These are phyloP conservation scores for Hypoxylon sp. DNA, from an alignment of 2,329 filamentous ascomycete genomes.

Conservation along the genomic window DNA sequence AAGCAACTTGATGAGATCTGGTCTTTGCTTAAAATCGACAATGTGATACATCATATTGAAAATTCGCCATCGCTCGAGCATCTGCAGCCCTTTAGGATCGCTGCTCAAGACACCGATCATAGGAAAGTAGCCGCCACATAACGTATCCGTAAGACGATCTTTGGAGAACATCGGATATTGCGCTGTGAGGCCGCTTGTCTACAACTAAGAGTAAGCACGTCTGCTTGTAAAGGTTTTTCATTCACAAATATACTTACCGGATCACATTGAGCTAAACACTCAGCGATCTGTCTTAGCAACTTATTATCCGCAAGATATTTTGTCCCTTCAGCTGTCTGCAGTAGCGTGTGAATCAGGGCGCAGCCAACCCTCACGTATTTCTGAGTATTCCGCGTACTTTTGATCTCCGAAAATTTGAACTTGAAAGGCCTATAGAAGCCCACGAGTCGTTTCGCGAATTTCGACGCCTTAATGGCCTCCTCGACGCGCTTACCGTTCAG, in stretches of 20 bases:
- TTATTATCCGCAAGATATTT: conserved; percentile 93
- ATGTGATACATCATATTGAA: conserved; percentile 99
- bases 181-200: conserved; percentile 82
- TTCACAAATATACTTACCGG: conserved; percentile 68
- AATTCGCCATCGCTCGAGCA: conserved; percentile 96
- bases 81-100: conserved; percentile 84
- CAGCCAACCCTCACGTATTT: conserved; percentile 94
- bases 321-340: conserved; percentile 87
- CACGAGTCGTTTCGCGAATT: conserved; percentile 94
- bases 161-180: conserved; percentile 90
- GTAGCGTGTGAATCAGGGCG: conserved; percentile 85
- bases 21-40: conserved; percentile 88
- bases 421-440: conserved; percentile 98
- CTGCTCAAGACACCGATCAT: conserved; percentile 90
- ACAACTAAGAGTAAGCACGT: conserved; percentile 42
- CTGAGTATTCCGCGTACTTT: conserved; percentile 92
- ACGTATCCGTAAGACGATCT: conserved; percentile 85
- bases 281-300: conserved; percentile 90
- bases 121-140: conserved; percentile 93
- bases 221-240: neutral
- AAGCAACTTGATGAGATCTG: conserved; percentile 90
- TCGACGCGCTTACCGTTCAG: conserved; percentile 92
- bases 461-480: conserved; percentile 93
- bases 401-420: conserved; percentile 90
- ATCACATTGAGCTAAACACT: conserved; percentile 95